Evolutionary conservation across 139 green algal species (phyloP).

Genomic region (Chlorella sp.): DNA sequence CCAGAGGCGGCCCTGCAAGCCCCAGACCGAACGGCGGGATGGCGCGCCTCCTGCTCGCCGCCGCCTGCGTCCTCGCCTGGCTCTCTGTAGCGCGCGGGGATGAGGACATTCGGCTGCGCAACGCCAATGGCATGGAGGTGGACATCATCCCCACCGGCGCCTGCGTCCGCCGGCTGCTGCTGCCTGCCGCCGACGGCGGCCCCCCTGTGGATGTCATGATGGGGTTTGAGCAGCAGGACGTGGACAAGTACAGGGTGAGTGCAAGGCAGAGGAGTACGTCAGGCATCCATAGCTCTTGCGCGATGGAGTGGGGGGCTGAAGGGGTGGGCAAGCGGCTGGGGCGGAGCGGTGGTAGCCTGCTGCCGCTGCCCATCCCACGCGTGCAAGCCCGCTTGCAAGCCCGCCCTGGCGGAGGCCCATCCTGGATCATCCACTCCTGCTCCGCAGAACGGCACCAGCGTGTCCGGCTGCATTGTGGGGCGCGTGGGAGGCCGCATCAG

Average conservation of each 20-base stretch:
- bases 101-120: neutral
- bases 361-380: neutral
- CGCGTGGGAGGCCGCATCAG: neutral
- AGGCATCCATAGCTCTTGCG: too few species aligned
- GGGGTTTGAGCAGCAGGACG: neutral
- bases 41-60: too few species aligned
- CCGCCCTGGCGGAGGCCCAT: too few species aligned
- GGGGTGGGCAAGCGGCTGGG: too few species aligned
- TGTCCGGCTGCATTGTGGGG: conserved; percentile 6
- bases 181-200: neutral
- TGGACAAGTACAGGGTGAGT: neutral
- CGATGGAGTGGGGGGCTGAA: too few species aligned
- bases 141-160: neutral
- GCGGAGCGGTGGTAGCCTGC: too few species aligned
- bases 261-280: too few species aligned
- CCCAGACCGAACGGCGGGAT: too few species aligned
- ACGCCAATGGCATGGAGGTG: neutral
- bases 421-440: neutral
- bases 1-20: too few species aligned
- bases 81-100: too few species aligned
- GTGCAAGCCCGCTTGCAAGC: too few species aligned
- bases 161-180: conserved; percentile 2
- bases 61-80: too few species aligned
- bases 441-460: conserved; percentile 14
- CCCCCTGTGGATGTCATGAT: neutral